These are phyloP conservation scores for Ceratocystis cubensis DNA, from an alignment of 2,329 filamentous ascomycete species.

Conservation along the genomic window DNA sequence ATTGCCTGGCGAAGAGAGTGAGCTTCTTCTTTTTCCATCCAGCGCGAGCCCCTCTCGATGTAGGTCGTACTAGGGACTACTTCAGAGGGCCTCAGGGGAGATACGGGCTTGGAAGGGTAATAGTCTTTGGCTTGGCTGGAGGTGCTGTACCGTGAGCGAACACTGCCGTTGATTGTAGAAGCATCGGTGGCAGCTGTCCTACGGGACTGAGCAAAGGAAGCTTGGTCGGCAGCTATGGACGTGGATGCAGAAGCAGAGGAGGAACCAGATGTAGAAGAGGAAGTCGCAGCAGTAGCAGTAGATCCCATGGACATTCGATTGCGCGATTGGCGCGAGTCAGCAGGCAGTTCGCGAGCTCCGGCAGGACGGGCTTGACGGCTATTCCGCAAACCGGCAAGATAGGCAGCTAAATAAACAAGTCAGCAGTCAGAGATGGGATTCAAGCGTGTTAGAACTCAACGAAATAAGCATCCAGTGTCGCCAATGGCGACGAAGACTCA, in stretches of 20 bases:
- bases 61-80: slow-evolving; percentile 56
- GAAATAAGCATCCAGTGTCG: background rate
- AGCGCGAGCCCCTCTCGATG: slow-evolving; percentile 59
- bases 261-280: slow-evolving; percentile 15
- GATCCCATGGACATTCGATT: slow-evolving; percentile 20
- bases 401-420: slow-evolving; percentile 42
- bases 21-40: slow-evolving; percentile 72
- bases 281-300: slow-evolving; percentile 9
- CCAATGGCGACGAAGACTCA: background rate
- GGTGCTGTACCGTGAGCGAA: slow-evolving; percentile 40
- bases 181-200: slow-evolving; percentile 16
- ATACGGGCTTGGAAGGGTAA: slow-evolving; percentile 33
- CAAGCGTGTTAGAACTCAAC: background rate
- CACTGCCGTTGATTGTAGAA: slow-evolving; percentile 28
- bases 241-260: slow-evolving; percentile 10
- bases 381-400: slow-evolving; percentile 57
- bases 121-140: slow-evolving; percentile 38
- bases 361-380: slow-evolving; percentile 56
- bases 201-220: slow-evolving; percentile 16
- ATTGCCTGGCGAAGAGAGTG: slow-evolving; percentile 57
- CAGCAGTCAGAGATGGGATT: slow-evolving; percentile 21
- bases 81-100: slow-evolving; percentile 44
- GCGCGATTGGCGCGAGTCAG: slow-evolving; percentile 26
- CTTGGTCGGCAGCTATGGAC: slow-evolving; percentile 17
- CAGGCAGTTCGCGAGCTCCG: slow-evolving; percentile 44